Evolutionary conservation across 1,284 basidiomycete species (phyloP).

Genomic region (Peniophora sp.): DNA sequence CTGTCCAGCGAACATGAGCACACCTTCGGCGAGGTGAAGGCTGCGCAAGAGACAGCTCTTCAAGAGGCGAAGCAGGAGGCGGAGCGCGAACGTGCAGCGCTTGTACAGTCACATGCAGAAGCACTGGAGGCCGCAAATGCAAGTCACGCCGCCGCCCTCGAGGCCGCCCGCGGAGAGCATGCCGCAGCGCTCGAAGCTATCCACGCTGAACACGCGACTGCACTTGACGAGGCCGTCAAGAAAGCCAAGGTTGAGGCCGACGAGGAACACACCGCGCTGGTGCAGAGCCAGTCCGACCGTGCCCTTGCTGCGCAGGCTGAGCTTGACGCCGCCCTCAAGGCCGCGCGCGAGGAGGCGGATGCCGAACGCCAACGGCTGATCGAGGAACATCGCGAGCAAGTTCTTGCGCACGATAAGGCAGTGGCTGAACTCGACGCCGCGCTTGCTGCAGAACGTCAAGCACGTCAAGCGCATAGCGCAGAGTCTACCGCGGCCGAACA

Average conservation of each 20-base stretch:
- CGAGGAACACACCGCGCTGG: background rate
- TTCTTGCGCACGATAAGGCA: slow-evolving; percentile 7
- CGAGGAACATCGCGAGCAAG: background rate
- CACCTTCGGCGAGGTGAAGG: background rate
- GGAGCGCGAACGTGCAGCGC: background rate
- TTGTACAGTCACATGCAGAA: slow-evolving; percentile 9
- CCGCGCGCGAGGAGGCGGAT: slow-evolving; percentile 6
- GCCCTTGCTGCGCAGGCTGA: slow-evolving; percentile 4
- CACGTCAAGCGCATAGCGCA: slow-evolving; percentile 20
- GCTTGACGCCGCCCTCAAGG: slow-evolving; percentile 3
- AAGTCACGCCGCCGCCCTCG: background rate
- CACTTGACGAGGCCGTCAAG: background rate
- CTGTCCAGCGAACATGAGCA: slow-evolving; percentile 35
- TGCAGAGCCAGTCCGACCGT: background rate
- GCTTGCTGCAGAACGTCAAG: slow-evolving; percentile 10
- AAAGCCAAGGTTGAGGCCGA: background rate
- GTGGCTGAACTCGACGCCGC: slow-evolving; percentile 10
- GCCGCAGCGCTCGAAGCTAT: slow-evolving; percentile 15
- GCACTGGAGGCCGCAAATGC: slow-evolving; percentile 12
- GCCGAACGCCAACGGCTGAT: slow-evolving; percentile 4
- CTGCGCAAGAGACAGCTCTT: background rate
- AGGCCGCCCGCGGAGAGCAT: slow-evolving; percentile 1
- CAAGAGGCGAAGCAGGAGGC: background rate
- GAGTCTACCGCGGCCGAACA: slow-evolving; percentile 24
- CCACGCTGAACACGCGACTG: background rate